phyloP scores from a whole-genome alignment of 768 basidiomycete genomes.

The Leccinum incarnatum region DNA sequence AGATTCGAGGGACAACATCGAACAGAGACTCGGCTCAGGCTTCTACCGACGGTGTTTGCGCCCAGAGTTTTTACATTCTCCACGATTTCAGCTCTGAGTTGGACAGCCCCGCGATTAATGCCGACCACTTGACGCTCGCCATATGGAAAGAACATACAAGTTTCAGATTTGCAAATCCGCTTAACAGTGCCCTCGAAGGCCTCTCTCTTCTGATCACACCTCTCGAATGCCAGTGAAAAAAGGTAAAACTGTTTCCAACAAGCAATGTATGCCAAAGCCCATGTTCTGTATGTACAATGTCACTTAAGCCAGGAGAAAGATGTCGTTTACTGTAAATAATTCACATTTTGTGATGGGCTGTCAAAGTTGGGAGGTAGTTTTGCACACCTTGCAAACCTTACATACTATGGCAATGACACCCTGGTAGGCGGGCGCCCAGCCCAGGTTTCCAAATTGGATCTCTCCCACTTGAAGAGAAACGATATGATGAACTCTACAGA shows the following conservation, averaged over 20 bases:
- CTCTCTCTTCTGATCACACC: background rate
- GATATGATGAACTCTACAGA: background rate
- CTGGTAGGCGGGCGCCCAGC: slow-evolving; percentile 35
- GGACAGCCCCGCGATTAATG: background rate
- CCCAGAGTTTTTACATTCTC: background rate
- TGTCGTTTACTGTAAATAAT: background rate
- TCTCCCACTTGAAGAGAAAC: slow-evolving; percentile 43
- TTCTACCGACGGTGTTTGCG: background rate
- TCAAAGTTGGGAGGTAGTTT: background rate
- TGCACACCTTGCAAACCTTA: no score
- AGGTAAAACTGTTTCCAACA: background rate
- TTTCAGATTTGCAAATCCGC: background rate
- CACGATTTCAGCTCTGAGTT: background rate
- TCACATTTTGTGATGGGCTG: background rate
- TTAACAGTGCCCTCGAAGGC: background rate
- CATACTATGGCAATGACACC: background rate
- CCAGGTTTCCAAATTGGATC: slow-evolving; percentile 50
- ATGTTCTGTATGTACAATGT: background rate
- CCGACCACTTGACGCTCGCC: background rate
- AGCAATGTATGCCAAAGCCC: background rate
- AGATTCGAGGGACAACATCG: background rate
- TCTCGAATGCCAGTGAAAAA: background rate
- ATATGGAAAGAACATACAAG: background rate
- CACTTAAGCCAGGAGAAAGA: background rate
- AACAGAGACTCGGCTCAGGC: background rate